These are phyloP conservation scores for Coprinellus micaceus DNA, from an alignment of 768 basidiomycete species.

Conservation along the genomic window DNA sequence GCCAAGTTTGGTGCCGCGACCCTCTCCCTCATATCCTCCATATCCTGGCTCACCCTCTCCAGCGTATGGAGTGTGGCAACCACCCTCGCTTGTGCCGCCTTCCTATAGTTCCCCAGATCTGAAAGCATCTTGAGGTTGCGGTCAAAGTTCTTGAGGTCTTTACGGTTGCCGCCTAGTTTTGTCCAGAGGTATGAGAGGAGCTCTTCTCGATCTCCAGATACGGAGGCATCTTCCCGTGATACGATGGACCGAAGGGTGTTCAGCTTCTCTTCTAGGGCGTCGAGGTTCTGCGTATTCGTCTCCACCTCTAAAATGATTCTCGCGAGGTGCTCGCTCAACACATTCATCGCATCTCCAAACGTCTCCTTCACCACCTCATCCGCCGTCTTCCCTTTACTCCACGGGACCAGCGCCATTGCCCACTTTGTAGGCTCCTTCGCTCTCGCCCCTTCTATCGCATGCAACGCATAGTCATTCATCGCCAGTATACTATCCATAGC, in stretches of 20 bases:
- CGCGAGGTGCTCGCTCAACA: conserved; percentile 47
- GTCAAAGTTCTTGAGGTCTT: conserved; percentile 45
- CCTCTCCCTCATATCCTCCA: conserved; percentile 72
- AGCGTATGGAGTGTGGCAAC: conserved; percentile 59
- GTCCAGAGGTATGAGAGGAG: conserved; percentile 71
- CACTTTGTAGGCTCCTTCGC: conserved; percentile 29
- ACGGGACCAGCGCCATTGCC: conserved; percentile 25
- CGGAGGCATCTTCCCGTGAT: conserved; percentile 50
- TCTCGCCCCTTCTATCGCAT: conserved; percentile 46
- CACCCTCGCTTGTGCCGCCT: conserved; percentile 63
- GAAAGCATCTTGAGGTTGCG: conserved; percentile 51
- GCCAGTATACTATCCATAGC: conserved; percentile 77
- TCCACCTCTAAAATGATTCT: conserved; percentile 70
- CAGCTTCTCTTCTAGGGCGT: conserved; percentile 61
- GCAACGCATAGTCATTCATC: conserved; percentile 67
- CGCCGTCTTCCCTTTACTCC: conserved; percentile 36
- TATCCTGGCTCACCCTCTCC: conserved; percentile 62
- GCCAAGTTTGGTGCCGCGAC: conserved; percentile 65
- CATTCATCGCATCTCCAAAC: conserved; percentile 62
- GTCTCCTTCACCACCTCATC: conserved; percentile 46
- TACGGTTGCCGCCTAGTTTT: conserved; percentile 57
- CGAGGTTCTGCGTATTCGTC: conserved; percentile 48
- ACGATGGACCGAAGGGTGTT: conserved; percentile 54
- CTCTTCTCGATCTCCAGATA: conserved; percentile 44
- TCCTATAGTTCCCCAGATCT: conserved; percentile 54